Percentiles rank a stretch among this genome's conserved stretches.
Evolutionary conservation across 768 basidiomycete genomes (phyloP).

Genomic region (Lanmaoa pseudosensibilis): DNA sequence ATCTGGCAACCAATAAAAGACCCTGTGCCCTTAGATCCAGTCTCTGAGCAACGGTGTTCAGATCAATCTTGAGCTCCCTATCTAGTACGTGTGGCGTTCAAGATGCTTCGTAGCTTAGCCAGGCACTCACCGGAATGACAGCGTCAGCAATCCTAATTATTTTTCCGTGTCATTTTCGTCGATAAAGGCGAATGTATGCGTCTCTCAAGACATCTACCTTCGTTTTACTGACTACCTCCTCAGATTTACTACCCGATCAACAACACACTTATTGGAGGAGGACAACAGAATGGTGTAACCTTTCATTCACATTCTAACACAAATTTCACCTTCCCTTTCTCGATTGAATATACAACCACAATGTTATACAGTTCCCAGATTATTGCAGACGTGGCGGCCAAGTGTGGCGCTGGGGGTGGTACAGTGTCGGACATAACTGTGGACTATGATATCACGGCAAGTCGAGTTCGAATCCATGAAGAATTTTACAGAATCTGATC

Average conservation of each 20-base stretch:
- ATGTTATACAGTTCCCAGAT: constrained; percentile 53
- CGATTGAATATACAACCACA: constrained; percentile 56
- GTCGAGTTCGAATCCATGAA: neutral
- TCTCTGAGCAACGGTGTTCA: constrained; percentile 43
- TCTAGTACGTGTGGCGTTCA: constrained; percentile 48
- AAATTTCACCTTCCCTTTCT: constrained; percentile 76
- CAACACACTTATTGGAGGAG: constrained; percentile 66
- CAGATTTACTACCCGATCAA: constrained; percentile 78
- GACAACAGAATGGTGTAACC: constrained; percentile 44
- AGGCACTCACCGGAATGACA: constrained; percentile 31
- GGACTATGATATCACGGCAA: constrained; percentile 65
- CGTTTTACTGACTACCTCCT: constrained; percentile 4
- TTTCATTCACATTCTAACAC: constrained; percentile 56
- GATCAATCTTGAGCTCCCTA: constrained; percentile 63
- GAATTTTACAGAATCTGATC: constrained; percentile 9
- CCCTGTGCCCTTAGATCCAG: constrained; percentile 36
- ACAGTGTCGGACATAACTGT: constrained; percentile 52
- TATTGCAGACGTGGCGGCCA: constrained; percentile 58
- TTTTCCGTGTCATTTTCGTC: constrained; percentile 66
- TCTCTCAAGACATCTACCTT: neutral
- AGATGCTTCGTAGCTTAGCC: neutral
- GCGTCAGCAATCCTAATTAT: constrained; percentile 81
- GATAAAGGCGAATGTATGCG: constrained; percentile 58
- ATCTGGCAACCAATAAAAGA: constrained; percentile 20
- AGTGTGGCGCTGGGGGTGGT: constrained; percentile 56